Evolutionary conservation across 1,284 basidiomycete genomes (phyloP).

Genomic region (Phylloboletellus chloephorus): DNA sequence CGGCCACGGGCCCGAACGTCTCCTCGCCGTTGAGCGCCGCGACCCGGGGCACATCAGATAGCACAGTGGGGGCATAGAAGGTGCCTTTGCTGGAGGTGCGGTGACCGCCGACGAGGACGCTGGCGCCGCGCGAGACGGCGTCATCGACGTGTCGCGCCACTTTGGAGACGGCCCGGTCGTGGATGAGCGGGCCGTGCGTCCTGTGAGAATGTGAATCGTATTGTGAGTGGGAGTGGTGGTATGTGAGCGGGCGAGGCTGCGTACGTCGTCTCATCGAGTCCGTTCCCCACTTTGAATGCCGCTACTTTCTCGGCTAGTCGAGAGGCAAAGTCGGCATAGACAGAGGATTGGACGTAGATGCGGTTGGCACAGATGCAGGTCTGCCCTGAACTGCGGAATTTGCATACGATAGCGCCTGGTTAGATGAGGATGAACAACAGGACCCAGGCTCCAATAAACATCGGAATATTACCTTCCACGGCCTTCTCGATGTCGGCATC

Average conservation of each 20-base stretch:
- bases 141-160: slow-evolving; percentile 85
- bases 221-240: not conserved
- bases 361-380: slow-evolving; percentile 86
- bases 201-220: slow-evolving; percentile 31
- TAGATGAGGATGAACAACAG: not conserved
- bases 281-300: slow-evolving; percentile 89
- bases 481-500: slow-evolving; percentile 94
- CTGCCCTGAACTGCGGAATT: slow-evolving; percentile 92
- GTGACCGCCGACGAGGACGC: slow-evolving; percentile 79
- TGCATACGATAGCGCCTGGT: slow-evolving; percentile 75
- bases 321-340: slow-evolving; percentile 84
- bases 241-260: slow-evolving; percentile 27
- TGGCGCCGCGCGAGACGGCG: slow-evolving; percentile 78
- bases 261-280: slow-evolving; percentile 74
- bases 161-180: slow-evolving; percentile 81
- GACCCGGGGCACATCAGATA: slow-evolving; percentile 76
- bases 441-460: not conserved
- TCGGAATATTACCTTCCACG: slow-evolving; percentile 57
- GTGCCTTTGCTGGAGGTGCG: slow-evolving; percentile 50
- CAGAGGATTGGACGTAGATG: slow-evolving; percentile 79
- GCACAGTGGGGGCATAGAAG: slow-evolving; percentile 86
- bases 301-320: slow-evolving; percentile 79
- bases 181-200: slow-evolving; percentile 94
- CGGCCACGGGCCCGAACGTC: slow-evolving; percentile 85
- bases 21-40: slow-evolving; percentile 70